These are phyloP conservation scores for Eimeria praecox DNA, from an alignment of 169 alveolate genomes.

Conservation along the genomic window DNA sequence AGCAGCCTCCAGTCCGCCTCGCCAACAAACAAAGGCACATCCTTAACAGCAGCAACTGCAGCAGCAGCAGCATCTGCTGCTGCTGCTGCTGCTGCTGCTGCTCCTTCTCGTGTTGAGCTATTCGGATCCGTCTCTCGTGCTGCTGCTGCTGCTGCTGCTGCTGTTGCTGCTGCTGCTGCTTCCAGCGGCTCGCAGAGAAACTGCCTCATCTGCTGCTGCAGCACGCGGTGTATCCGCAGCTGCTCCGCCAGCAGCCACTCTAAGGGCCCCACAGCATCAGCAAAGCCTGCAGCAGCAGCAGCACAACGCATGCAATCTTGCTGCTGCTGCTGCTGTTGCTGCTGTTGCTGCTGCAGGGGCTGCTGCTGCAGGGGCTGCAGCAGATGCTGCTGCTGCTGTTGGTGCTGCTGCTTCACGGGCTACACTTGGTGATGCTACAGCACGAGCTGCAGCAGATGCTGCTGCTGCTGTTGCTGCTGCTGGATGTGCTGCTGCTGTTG, in stretches of 20 bases:
- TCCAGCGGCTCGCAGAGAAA: constrained; percentile 17
- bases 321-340: constrained; percentile 51
- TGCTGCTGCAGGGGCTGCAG: constrained; percentile 8
- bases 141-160: not conserved
- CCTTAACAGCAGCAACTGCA: constrained; percentile 27
- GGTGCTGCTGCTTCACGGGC: constrained; percentile 11
- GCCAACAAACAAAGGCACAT: not conserved
- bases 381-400: constrained; percentile 19
- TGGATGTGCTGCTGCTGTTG: not conserved
- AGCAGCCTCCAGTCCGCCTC: constrained; percentile 64
- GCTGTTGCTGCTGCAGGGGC: constrained; percentile 1
- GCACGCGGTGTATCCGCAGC: constrained; percentile 67
- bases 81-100: not conserved
- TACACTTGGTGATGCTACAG: constrained; percentile 12
- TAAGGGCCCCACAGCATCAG: constrained; percentile 37
- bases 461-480: not conserved
- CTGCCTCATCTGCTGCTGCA: constrained; percentile 66
- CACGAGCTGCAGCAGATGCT: not conserved
- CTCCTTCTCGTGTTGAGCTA: not conserved
- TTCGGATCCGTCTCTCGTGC: not conserved
- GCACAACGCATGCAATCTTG: not conserved
- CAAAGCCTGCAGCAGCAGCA: not conserved
- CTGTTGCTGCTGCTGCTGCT: not conserved
- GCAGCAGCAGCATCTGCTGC: constrained; percentile 61
- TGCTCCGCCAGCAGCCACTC: constrained; percentile 71